Evolutionary conservation across 164 flowering plant genomes (phyloP).

Genomic region (Stephania yunnanensis): DNA sequence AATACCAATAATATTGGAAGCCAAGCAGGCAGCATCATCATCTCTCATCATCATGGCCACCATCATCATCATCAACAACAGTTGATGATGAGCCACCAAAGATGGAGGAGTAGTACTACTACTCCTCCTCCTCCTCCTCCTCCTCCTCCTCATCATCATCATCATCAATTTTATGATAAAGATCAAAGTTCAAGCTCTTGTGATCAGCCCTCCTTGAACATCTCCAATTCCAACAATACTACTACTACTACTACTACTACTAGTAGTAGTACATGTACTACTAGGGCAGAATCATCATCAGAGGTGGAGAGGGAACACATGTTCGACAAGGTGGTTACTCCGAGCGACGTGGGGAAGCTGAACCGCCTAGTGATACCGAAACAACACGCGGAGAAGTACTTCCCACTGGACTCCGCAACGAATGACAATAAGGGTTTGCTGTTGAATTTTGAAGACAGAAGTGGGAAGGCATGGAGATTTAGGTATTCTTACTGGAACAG

Average conservation of each 20-base stretch:
- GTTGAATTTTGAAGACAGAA: slow-evolving; percentile 73
- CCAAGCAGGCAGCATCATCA: slow-evolving; percentile 7
- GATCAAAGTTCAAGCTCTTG: slow-evolving; percentile 5
- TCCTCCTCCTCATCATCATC: slow-evolving; percentile 12
- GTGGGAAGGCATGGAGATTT: slow-evolving; percentile 84
- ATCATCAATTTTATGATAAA: slow-evolving; percentile 4
- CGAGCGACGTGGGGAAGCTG: slow-evolving; percentile 93
- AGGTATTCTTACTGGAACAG: slow-evolving; percentile 97
- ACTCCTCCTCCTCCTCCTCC: slow-evolving; percentile 18
- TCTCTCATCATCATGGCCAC: slow-evolving; percentile 17
- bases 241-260: background rate
- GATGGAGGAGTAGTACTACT: too few relatives aligned
- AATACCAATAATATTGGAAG: slow-evolving; percentile 7
- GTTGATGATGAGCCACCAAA: too few relatives aligned
- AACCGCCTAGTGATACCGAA: slow-evolving; percentile 91
- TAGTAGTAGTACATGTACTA: too few relatives aligned
- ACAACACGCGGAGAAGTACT: slow-evolving; percentile 93
- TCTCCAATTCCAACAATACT: background rate
- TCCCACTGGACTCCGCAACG: slow-evolving; percentile 67
- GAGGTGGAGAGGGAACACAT: slow-evolving; percentile 64
- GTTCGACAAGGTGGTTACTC: slow-evolving; percentile 95
- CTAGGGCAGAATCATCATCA: slow-evolving; percentile 7
- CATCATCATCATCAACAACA: slow-evolving; percentile 6
- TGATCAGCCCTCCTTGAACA: background rate
- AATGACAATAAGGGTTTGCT: slow-evolving; percentile 78